Evolutionary conservation across 176 grass and related monocot species (phyloP), one percentile per base, ranked within the genome.

Genomic region (Oryza meyeriana): DNA sequence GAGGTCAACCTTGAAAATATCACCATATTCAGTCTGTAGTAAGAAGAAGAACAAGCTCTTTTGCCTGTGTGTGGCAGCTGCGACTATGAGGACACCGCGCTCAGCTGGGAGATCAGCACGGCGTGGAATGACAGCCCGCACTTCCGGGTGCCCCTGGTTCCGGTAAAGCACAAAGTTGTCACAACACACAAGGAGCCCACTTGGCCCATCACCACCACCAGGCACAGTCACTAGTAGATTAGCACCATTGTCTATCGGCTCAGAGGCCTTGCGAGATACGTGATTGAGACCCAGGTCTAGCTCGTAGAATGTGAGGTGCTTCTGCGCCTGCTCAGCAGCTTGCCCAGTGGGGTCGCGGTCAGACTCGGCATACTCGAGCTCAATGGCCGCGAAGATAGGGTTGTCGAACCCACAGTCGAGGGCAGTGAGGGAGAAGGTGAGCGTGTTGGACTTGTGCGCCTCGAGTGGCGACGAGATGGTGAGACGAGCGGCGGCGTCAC

Each of bases 301-400:
- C 88, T 99, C 96, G 41, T 99, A 99, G 89, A 99, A 99, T 14
- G 96, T 95, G 76, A 99, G 90, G 69, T 94, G 59, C 88, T 99
- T 99, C 83, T 95, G 96, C 7, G 93, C 96, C 26, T 95, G 90
- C n/a, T 86, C 81, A 10, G 93, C 93, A 48, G 96, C 93, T 57
- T 93, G 93, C 55, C 96, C 96, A 0, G 90, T 87, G 9, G 96
- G 87, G 42, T 95, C 96, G 14, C 87, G 81, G 69, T 99, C 96
- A 2, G 96, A 90, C 64, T 99, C 96, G 0, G 93, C 90, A 33
- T 99, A 95, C 76, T 99, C 96, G 0, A 99, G 85, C 90, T 99
- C 96, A 68, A 99, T 95, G 20, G 96, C 88, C 0, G 91, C 93
- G 12, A 99, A 99, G 75, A 99, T 14, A 0, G 93, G 96, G 57